phyloP scores from a whole-genome alignment of 768 basidiomycete species.

The Daedaleopsis sinensis region DNA sequence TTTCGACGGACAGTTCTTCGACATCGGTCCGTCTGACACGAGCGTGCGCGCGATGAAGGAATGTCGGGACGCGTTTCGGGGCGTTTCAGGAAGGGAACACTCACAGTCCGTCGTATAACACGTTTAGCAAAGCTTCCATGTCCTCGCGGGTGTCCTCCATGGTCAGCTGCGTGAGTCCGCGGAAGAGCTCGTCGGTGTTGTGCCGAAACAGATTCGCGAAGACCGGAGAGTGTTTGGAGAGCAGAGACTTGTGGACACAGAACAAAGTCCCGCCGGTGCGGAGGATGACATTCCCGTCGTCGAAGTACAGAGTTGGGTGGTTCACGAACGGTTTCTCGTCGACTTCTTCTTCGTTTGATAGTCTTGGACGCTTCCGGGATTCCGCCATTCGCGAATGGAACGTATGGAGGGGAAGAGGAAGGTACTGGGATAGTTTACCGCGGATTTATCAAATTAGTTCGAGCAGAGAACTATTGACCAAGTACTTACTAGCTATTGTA shows the following conservation, averaged over 20 bases:
- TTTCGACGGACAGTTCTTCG: conserved; percentile 20
- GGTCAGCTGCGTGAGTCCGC: conserved; percentile 24
- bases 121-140: conserved; percentile 26
- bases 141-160: conserved; percentile 32
- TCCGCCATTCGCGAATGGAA: not conserved
- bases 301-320: conserved; percentile 33
- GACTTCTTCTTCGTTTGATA: not conserved
- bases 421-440: too few relatives aligned
- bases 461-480: too few relatives aligned
- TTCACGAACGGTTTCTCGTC: conserved; percentile 21
- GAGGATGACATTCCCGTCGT: conserved; percentile 38
- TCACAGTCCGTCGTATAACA: conserved; percentile 31
- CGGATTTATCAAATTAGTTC: too few relatives aligned
- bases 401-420: too few relatives aligned
- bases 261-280: conserved; percentile 21
- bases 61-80: not conserved
- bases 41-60: not conserved
- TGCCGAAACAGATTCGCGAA: conserved; percentile 27
- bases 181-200: conserved; percentile 13
- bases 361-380: not conserved
- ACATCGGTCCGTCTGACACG: conserved; percentile 24
- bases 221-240: conserved; percentile 29
- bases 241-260: conserved; percentile 31
- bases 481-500: too few relatives aligned
- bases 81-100: conserved; percentile 4